Base-by-base conservation (phyloP, 768 basidiomycete species). In the Tylopilus vinaceipallidus region DNA sequence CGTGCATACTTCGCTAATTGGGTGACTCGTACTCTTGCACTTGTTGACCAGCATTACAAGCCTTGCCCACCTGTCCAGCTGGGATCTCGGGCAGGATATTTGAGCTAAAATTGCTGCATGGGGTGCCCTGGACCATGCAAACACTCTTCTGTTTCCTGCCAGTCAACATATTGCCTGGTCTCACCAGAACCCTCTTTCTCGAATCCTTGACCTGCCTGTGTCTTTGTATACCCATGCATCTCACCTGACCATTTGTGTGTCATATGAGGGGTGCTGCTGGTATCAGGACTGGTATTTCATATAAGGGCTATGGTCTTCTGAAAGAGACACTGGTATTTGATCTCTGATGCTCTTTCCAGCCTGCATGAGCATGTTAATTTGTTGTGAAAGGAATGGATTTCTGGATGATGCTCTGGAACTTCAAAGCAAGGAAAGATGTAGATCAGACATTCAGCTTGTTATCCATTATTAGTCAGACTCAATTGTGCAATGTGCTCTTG, bases 81-180 rank as follows among this genome's bases (percentile, higher is more conserved):
- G 6, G 91, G 91, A 6, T 85, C 89, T 13, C 89, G 91, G 2
- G 77, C 82, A 19, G 83, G 90, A n/a, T n/a, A n/a, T n/a, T n/a
- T n/a, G n/a, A n/a, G n/a, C n/a, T n/a, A n/a, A n/a, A n/a, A n/a
- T n/a, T n/a, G n/a, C n/a, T n/a, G 66, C 82, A n/a, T 93, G 91
- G 90, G 90, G 89, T 6, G 75, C 74, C 50, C 45, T 54, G 0
- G 56, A 68, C n/a, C 75, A 86, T 55, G 77, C 71, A 3, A 30
- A 43, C 13, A 60, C 63, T 4, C 30, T 33, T 43, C 51, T 67
- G 23, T 37, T 34, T 17, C 5, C 34, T 40, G 41, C 30, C 48
- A 29, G 23, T 60, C 80, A 42, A 84, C 84, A 3, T 86, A 89
- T 92, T 36, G 65, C 91, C 89, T 63, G 88, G 91, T 67, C 75